Evolutionary conservation across 495 filamentous ascomycete species (phyloP).

Genomic region (Daldinia childiae): DNA sequence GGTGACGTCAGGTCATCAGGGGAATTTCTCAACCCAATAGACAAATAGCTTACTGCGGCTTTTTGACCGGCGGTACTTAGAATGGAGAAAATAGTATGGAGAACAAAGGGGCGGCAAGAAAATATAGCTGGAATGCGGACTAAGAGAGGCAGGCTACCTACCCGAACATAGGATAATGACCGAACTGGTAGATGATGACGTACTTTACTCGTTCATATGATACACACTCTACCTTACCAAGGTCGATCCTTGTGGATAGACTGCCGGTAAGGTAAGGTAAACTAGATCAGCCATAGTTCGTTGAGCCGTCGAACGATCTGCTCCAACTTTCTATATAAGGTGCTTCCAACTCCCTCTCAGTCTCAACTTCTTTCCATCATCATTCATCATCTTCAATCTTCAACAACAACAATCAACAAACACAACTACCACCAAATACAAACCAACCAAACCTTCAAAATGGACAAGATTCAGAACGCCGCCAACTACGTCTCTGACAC

Average conservation of each 20-base stretch:
- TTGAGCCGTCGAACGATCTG: background rate
- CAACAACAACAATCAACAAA: slow-evolving; percentile 5
- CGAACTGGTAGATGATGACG: slow-evolving; percentile 30
- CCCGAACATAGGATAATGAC: slow-evolving; percentile 22
- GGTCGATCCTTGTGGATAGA: background rate
- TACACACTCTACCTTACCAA: slow-evolving; percentile 5
- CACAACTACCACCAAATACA: slow-evolving; percentile 47
- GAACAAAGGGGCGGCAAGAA: background rate
- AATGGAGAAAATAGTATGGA: background rate
- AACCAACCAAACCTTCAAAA: slow-evolving; percentile 55
- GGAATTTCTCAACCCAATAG: slow-evolving; percentile 10
- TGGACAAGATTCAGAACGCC: slow-evolving; percentile 69
- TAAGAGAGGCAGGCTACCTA: slow-evolving; percentile 13
- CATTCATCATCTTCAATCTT: slow-evolving; percentile 13
- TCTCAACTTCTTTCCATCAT: slow-evolving; percentile 3
- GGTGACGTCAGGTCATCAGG: slow-evolving; percentile 39
- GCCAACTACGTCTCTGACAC: slow-evolving; percentile 70
- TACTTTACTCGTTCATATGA: slow-evolving; percentile 31
- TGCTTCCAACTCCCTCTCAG: slow-evolving; percentile 14
- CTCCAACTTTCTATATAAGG: slow-evolving; percentile 31
- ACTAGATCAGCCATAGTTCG: background rate
- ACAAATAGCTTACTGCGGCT: slow-evolving; percentile 19
- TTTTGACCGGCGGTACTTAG: slow-evolving; percentile 3
- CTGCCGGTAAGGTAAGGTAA: background rate
- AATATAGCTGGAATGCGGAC: background rate